phyloP scores from a whole-genome alignment of 352 stramenopile genomes.

The Thraustochytrium sp. region DNA sequence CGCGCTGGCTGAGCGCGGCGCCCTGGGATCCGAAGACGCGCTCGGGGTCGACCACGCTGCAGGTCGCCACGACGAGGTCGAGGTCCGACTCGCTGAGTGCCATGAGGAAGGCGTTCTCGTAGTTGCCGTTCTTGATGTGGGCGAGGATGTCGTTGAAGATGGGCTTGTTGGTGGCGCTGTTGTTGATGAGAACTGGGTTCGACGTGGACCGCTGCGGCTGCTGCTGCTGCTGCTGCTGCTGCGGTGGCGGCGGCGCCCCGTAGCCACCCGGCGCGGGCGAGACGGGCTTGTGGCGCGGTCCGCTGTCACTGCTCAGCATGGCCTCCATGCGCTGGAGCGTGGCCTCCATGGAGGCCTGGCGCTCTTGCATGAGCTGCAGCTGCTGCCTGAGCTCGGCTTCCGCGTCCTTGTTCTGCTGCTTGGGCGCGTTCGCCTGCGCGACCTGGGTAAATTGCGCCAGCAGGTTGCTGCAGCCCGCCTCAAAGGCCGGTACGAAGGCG shows the following conservation, averaged over 20 bases:
- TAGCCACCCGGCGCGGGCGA: no score
- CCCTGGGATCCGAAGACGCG: not conserved
- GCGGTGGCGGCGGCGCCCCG: not conserved
- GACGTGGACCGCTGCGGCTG: not conserved
- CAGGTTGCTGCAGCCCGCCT: constrained; percentile 25
- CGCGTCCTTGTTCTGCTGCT: not conserved
- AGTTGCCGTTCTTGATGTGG: not conserved
- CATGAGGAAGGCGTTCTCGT: not conserved
- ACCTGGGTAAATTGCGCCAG: not conserved
- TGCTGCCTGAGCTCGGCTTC: not conserved
- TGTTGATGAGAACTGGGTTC: not conserved
- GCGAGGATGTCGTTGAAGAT: not conserved
- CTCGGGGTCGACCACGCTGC: not conserved
- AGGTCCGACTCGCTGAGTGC: not conserved
- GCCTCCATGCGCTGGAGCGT: not conserved
- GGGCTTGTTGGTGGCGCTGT: not conserved
- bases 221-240: not conserved
- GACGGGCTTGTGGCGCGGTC: not conserved
- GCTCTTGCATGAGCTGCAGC: not conserved
- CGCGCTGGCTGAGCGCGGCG: not conserved
- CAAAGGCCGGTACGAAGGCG: not conserved
- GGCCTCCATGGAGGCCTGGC: not conserved
- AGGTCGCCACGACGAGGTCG: not conserved
- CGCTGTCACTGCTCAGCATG: not conserved
- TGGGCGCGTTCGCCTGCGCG: not conserved